Evolutionary conservation across 106 monocot species (phyloP).

Genomic region (Iris macrosiphon): DNA sequence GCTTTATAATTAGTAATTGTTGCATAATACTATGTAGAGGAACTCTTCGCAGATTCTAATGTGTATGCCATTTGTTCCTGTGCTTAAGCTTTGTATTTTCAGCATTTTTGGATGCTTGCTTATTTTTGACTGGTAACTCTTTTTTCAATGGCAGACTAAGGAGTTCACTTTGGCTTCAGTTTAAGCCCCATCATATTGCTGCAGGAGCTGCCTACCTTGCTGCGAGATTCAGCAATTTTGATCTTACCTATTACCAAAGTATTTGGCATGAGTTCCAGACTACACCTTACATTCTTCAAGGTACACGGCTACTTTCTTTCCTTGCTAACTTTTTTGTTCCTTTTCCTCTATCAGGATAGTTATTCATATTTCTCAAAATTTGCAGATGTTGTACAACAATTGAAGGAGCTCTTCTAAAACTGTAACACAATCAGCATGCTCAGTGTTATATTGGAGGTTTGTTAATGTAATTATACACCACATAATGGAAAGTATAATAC

Average conservation of each 20-base stretch:
- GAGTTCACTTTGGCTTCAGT: slow-evolving; percentile 79
- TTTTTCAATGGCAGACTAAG: slow-evolving; percentile 39
- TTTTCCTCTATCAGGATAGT: too few relatives aligned
- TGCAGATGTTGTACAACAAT: slow-evolving; percentile 84
- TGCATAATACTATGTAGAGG: too few relatives aligned
- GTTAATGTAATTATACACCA: not conserved
- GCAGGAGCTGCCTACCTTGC: slow-evolving; percentile 59
- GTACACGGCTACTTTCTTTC: slow-evolving; percentile 22
- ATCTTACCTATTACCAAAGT: slow-evolving; percentile 42
- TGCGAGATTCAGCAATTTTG: slow-evolving; percentile 60
- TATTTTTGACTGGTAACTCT: too few relatives aligned
- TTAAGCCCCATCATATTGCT: slow-evolving; percentile 78
- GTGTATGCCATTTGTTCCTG: too few relatives aligned
- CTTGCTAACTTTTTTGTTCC: too few relatives aligned
- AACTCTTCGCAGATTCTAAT: too few relatives aligned
- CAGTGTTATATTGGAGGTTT: too few relatives aligned
- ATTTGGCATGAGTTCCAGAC: slow-evolving; percentile 79
- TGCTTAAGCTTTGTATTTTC: too few relatives aligned
- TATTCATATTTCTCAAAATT: slow-evolving; percentile 1
- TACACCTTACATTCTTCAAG: slow-evolving; percentile 57
- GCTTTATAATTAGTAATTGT: too few relatives aligned
- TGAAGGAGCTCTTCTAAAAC: slow-evolving; percentile 52
- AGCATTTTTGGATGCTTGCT: too few relatives aligned
- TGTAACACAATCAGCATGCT: too few relatives aligned
- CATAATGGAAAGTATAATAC: too few relatives aligned